These are phyloP conservation scores for Pseudotulostoma volvatum DNA, from an alignment of 495 filamentous ascomycete genomes.

Conservation along the genomic window DNA sequence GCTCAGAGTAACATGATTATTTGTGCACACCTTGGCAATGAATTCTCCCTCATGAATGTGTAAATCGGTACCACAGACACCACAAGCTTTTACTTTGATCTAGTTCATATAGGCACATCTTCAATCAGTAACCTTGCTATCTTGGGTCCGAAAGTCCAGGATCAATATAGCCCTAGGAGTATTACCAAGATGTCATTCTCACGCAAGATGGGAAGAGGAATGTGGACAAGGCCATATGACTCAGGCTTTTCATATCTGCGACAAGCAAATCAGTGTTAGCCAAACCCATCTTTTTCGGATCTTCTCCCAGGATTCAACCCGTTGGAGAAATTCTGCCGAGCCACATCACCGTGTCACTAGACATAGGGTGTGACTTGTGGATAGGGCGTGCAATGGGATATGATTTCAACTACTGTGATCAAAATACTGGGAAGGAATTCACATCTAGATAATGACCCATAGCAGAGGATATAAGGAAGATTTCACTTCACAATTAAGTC, in stretches of 20 bases:
- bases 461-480: too few species aligned
- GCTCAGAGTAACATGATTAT: not conserved
- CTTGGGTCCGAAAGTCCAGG: not conserved
- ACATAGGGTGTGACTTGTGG: not conserved
- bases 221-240: constrained; percentile 39
- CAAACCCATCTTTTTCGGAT: too few species aligned
- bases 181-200: constrained; percentile 42
- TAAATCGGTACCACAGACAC: constrained; percentile 50
- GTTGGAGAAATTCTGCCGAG: too few species aligned
- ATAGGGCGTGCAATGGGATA: not conserved
- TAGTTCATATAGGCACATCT: constrained; percentile 4
- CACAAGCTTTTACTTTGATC: constrained; percentile 45
- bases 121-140: not conserved
- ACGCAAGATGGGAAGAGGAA: constrained; percentile 42
- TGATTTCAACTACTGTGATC: too few species aligned
- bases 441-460: too few species aligned
- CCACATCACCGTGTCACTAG: not conserved
- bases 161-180: not conserved
- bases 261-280: constrained; percentile 1
- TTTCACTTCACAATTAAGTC: not conserved
- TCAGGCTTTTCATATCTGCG: constrained; percentile 45
- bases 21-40: constrained; percentile 35
- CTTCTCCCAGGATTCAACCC: too few species aligned
- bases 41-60: constrained; percentile 54
- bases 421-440: too few species aligned